Conservation (phyloP, 2,329 filamentous ascomycete genomes). For the Xylariaceae sp. region DNA sequence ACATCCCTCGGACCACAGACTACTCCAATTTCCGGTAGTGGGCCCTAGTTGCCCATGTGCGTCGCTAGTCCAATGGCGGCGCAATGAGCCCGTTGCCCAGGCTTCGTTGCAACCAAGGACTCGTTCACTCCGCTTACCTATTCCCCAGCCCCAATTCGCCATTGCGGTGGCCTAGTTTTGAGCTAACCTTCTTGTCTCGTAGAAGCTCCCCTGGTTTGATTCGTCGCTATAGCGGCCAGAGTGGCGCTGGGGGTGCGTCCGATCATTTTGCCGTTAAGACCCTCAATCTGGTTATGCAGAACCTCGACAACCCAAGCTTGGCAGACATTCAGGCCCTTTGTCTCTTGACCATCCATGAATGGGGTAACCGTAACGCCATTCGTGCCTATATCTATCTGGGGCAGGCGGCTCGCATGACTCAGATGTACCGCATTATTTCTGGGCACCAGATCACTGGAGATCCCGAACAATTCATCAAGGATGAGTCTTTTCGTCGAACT, state of each 20-base stretch:
- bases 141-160: slow-evolving; percentile 3
- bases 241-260: slow-evolving; percentile 43
- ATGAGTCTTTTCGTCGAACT: slow-evolving; percentile 58
- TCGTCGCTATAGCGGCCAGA: slow-evolving; percentile 54
- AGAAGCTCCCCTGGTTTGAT: slow-evolving; percentile 55
- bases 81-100: slow-evolving; percentile 9
- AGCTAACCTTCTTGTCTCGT: slow-evolving; percentile 12
- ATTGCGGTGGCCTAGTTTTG: slow-evolving; percentile 2
- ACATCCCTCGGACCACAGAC: slow-evolving; percentile 17
- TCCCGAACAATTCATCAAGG: slow-evolving; percentile 57
- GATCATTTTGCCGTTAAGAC: slow-evolving; percentile 58
- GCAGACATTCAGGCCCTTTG: slow-evolving; percentile 60
- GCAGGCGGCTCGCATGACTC: slow-evolving; percentile 59
- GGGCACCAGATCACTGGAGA: slow-evolving; percentile 48
- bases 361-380: slow-evolving; percentile 58
- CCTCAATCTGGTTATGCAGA: slow-evolving; percentile 53
- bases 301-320: slow-evolving; percentile 55
- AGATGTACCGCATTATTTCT: slow-evolving; percentile 60
- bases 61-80: slow-evolving; percentile 14
- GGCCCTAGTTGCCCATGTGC: slow-evolving; percentile 17
- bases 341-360: slow-evolving; percentile 59
- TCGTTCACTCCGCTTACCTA: slow-evolving; percentile 3
- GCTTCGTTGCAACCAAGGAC: slow-evolving; percentile 10
- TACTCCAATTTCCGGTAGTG: slow-evolving; percentile 21
- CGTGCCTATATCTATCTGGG: slow-evolving; percentile 61